These are phyloP conservation scores for Hortaea sp. DNA, from an alignment of 2,329 filamentous ascomycete genomes.

Conservation along the genomic window DNA sequence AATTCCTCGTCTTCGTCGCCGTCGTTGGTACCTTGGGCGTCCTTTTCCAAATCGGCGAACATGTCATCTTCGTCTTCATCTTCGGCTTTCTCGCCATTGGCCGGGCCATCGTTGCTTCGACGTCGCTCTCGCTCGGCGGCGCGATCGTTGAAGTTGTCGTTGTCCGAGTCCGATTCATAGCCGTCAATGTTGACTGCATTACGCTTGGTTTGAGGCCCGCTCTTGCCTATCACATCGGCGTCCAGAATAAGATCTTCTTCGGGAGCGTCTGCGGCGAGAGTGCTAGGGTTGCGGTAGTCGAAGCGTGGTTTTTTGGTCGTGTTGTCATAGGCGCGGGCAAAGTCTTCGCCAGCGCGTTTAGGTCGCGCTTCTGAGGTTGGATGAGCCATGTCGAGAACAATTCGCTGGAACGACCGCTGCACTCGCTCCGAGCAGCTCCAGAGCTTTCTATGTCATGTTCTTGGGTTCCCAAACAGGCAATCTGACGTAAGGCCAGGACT, in stretches of 20 bases:
- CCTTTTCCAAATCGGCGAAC: constrained; percentile 64
- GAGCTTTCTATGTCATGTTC: too few species aligned
- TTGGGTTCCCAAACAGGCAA: too few species aligned
- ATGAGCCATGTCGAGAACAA: background rate
- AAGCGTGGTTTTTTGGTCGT: constrained; percentile 77
- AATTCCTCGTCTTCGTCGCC: constrained; percentile 46
- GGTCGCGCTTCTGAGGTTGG: constrained; percentile 48
- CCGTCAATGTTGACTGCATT: constrained; percentile 94
- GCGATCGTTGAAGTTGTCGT: constrained; percentile 75
- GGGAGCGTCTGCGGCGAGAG: constrained; percentile 70
- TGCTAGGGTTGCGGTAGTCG: constrained; percentile 88
- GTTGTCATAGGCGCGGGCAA: constrained; percentile 62
- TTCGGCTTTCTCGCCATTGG: constrained; percentile 31
- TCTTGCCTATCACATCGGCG: constrained; percentile 79
- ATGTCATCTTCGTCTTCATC: constrained; percentile 66
- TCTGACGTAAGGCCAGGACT: background rate
- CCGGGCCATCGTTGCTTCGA: constrained; percentile 26
- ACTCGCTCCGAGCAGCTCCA: too few species aligned
- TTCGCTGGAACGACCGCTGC: too few species aligned
- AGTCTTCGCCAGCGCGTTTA: constrained; percentile 74
- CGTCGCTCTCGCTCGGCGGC: constrained; percentile 34
- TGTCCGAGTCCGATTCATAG: constrained; percentile 87
- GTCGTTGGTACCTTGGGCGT: constrained; percentile 28
- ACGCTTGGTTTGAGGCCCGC: constrained; percentile 66
- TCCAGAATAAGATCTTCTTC: constrained; percentile 65